Percentiles rank a stretch among this genome's conserved stretches.
Evolutionary conservation across 2,329 filamentous ascomycete species (phyloP).

Genomic region (Colletotrichum sp.): DNA sequence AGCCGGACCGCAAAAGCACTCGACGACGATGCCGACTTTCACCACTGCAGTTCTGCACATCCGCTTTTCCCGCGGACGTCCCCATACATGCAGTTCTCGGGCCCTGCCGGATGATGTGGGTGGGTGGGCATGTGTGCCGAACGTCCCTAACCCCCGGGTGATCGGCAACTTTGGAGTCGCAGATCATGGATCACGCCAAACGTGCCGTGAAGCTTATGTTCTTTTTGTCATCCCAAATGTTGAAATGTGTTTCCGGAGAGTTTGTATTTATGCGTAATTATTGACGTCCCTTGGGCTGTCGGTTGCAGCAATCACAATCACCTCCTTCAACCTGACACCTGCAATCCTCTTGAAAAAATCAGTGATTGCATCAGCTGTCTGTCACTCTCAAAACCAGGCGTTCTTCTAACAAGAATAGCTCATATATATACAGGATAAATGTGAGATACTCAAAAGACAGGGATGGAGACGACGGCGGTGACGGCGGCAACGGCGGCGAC

Average conservation of each 20-base stretch:
- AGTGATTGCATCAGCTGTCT: rapidly evolving
- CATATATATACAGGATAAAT: not conserved
- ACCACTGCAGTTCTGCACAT: not conserved
- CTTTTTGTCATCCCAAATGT: not conserved
- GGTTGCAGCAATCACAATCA: too few species aligned
- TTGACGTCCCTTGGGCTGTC: rapidly evolving
- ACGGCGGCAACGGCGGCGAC: not conserved
- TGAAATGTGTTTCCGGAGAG: not conserved
- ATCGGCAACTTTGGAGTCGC: not conserved
- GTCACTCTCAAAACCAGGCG: not conserved
- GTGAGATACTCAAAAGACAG: rapidly evolving
- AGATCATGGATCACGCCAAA: not conserved
- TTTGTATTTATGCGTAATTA: not conserved
- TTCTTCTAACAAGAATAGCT: too few species aligned
- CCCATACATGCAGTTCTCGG: not conserved
- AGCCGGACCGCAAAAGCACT: not conserved
- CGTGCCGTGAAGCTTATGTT: not conserved
- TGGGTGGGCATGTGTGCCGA: not conserved
- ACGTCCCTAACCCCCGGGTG: not conserved
- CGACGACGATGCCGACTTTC: not conserved
- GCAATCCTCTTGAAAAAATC: rapidly evolving
- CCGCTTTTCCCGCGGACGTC: not conserved
- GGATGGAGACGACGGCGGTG: rapidly evolving
- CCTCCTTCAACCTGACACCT: too few species aligned
- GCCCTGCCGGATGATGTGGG: not conserved